Percentiles rank a stretch among this genome's conserved stretches.
Evolutionary conservation across 805 yeast species (phyloP).

Genomic region (Kazachstania bromeliacearum): DNA sequence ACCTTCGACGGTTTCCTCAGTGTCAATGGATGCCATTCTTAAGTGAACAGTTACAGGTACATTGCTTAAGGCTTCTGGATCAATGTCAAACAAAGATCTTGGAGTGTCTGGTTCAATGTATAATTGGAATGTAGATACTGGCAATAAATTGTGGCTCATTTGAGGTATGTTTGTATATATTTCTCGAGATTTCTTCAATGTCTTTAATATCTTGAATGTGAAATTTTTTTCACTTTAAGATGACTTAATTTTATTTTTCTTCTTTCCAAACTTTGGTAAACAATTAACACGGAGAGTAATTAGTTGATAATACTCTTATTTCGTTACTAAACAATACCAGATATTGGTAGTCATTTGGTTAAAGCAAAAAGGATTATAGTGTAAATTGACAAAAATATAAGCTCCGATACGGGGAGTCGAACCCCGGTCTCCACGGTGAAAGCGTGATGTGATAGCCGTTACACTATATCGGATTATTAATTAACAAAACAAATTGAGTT

Average conservation of each 20-base stretch:
- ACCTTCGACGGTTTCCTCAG: conserved; percentile 53
- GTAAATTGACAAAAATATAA: not conserved
- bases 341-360: no score
- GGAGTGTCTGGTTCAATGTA: conserved; percentile 4
- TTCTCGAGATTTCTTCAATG: no score
- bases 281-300: no score
- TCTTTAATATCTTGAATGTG: not conserved
- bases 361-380: no score
- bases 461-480: conserved; percentile 3
- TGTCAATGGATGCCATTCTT: conserved; percentile 88
- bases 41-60: conserved; percentile 76
- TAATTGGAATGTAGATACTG: conserved; percentile 1
- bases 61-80: conserved; percentile 14
- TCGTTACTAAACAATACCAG: no score
- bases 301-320: no score
- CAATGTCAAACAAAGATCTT: not conserved
- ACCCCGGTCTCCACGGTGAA: conserved; percentile 5
- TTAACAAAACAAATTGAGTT: no score
- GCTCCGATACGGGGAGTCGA: conserved; percentile 5
- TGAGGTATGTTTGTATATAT: no score
- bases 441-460: conserved; percentile 5
- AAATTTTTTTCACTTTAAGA: not conserved
- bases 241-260: no score
- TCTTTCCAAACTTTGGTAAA: no score
- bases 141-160: no score